These are phyloP conservation scores for Solanum clarkiae DNA, from an alignment of 257 asterid species.

Conservation along the genomic window DNA sequence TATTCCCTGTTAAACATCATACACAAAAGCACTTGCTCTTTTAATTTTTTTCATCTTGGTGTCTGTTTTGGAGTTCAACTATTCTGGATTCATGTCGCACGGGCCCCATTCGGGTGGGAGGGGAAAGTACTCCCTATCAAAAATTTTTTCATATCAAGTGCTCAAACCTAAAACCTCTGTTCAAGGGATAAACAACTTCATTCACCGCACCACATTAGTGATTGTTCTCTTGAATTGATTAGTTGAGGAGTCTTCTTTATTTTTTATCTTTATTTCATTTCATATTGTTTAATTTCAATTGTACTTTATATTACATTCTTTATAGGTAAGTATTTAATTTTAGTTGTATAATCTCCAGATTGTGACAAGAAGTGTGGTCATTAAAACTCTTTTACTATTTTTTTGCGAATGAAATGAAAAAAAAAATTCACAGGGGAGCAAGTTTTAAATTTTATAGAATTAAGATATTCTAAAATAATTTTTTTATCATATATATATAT, in stretches of 20 bases:
- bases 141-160: too few species aligned
- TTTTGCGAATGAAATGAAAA: not conserved
- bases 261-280: not conserved
- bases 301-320: not conserved
- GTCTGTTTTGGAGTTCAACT: accelerated
- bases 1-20: not conserved
- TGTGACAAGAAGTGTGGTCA: not conserved
- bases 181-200: too few species aligned
- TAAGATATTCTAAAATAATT: accelerated
- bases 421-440: not conserved
- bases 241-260: not conserved
- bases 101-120: accelerated
- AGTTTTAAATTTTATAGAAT: not conserved
- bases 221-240: not conserved
- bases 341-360: not conserved
- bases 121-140: too few species aligned
- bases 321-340: not conserved
- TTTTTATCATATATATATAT: not conserved
- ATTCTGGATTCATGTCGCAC: too few species aligned
- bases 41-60: accelerated
- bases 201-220: too few species aligned
- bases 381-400: not conserved
- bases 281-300: not conserved
- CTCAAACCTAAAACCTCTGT: too few species aligned
- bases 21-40: not conserved